These are phyloP conservation scores for Solanum hybrid DNA, from an alignment of 305 asterid genomes.

Conservation along the genomic window DNA sequence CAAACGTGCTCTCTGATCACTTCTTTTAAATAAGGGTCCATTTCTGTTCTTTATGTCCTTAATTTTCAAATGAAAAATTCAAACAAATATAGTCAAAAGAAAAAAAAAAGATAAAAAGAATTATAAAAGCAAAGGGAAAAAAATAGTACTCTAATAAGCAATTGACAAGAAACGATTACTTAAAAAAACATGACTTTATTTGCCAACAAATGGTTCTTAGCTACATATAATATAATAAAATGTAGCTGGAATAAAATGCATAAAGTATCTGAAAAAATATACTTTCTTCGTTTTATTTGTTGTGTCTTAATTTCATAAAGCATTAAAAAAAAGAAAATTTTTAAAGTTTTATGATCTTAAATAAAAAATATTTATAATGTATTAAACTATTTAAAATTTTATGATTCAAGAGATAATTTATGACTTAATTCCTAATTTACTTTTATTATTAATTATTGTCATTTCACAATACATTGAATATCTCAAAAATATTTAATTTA, in stretches of 20 bases:
- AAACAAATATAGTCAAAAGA: slow-evolving; percentile 11
- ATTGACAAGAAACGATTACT: slow-evolving; percentile 6
- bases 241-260: background rate
- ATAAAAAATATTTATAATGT: background rate
- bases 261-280: background rate
- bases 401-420: background rate
- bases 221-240: background rate
- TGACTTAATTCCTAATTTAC: background rate
- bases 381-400: too few species aligned
- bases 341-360: background rate
- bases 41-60: slow-evolving; percentile 1
- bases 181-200: slow-evolving; percentile 13
- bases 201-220: background rate
- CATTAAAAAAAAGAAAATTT: background rate
- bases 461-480: background rate
- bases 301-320: background rate
- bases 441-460: background rate
- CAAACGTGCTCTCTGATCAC: background rate
- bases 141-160: background rate
- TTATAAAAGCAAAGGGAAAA: slow-evolving; percentile 9
- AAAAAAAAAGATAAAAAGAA: slow-evolving; percentile 9
- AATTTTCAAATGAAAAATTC: slow-evolving; percentile 14
- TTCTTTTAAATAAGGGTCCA: background rate
- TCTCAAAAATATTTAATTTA: background rate
- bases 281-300: background rate